Evolutionary conservation across 2,329 filamentous ascomycete genomes (phyloP).

Genomic region (Lojkania enalia): DNA sequence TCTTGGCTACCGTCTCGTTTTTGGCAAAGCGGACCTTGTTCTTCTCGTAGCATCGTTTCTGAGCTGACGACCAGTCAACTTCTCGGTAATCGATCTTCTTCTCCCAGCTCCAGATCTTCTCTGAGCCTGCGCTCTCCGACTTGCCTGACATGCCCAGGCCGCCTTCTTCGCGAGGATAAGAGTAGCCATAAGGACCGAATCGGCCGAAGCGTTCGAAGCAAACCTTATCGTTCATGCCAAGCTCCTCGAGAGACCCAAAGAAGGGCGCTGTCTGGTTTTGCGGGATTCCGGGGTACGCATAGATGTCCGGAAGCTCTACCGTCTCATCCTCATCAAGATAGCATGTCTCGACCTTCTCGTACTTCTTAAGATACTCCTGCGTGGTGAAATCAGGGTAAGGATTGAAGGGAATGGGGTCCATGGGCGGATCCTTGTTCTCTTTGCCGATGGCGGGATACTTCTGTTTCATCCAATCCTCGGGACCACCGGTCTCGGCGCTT

Average conservation of each 20-base stretch:
- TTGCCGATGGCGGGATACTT: conserved; percentile 40
- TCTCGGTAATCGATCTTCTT: conserved; percentile 52
- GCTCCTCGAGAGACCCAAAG: conserved; percentile 53
- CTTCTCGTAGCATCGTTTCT: conserved; percentile 53
- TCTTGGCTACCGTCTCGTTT: conserved; percentile 31
- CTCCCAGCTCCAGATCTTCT: conserved; percentile 55
- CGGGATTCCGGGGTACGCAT: conserved; percentile 62
- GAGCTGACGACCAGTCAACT: conserved; percentile 54
- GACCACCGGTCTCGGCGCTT: conserved; percentile 43
- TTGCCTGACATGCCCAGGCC: conserved; percentile 54
- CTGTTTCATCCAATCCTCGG: conserved; percentile 43
- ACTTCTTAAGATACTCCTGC: conserved; percentile 50
- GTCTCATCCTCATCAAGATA: conserved; percentile 64
- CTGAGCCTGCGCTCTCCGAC: conserved; percentile 49
- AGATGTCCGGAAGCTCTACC: conserved; percentile 63
- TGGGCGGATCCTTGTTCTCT: conserved; percentile 43
- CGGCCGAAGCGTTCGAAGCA: conserved; percentile 58
- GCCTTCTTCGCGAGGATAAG: conserved; percentile 49
- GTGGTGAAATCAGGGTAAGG: conserved; percentile 52
- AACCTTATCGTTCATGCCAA: conserved; percentile 52
- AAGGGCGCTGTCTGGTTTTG: conserved; percentile 53
- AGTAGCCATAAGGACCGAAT: conserved; percentile 56
- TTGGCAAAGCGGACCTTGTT: conserved; percentile 53
- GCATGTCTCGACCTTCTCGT: conserved; percentile 62
- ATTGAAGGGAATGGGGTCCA: conserved; percentile 48